Evolutionary conservation across 108 stramenopile species (phyloP).

Genomic region (Skeletonema tropicum): DNA sequence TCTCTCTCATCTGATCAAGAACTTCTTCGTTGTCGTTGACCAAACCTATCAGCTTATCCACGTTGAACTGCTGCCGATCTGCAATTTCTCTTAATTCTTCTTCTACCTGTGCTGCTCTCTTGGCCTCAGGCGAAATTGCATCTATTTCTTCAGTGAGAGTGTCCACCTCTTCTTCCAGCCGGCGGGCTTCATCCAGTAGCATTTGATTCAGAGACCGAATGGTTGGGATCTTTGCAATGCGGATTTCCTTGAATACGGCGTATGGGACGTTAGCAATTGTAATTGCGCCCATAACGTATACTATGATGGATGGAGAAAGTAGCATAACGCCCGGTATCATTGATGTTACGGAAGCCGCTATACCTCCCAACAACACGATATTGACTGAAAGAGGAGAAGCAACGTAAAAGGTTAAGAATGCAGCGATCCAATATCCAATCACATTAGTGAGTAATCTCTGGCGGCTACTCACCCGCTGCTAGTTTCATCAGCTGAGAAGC

Average conservation of each 20-base stretch:
- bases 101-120: slow-evolving; percentile 44
- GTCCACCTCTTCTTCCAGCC: slow-evolving; percentile 21
- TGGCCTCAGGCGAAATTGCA: slow-evolving; percentile 24
- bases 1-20: slow-evolving; percentile 30
- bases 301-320: slow-evolving; percentile 4
- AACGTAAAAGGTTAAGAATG: background rate
- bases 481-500: background rate
- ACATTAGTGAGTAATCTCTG: too few species aligned
- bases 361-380: background rate
- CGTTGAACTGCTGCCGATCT: slow-evolving; percentile 33
- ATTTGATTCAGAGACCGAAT: slow-evolving; percentile 26
- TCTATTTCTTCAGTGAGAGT: slow-evolving; percentile 26
- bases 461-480: background rate
- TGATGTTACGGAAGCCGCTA: background rate
- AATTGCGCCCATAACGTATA: background rate
- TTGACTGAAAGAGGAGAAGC: background rate
- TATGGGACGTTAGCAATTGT: slow-evolving; percentile 1
- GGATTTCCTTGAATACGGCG: background rate
- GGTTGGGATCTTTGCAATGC: slow-evolving; percentile 9
- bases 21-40: slow-evolving; percentile 39
- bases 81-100: slow-evolving; percentile 43
- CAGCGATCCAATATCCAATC: background rate
- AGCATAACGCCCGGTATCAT: background rate
- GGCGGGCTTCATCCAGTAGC: slow-evolving; percentile 18
- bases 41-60: slow-evolving; percentile 27